Evolutionary conservation across 2,329 filamentous ascomycete species (phyloP).

Genomic region (Sphaerulina vaccinii): DNA sequence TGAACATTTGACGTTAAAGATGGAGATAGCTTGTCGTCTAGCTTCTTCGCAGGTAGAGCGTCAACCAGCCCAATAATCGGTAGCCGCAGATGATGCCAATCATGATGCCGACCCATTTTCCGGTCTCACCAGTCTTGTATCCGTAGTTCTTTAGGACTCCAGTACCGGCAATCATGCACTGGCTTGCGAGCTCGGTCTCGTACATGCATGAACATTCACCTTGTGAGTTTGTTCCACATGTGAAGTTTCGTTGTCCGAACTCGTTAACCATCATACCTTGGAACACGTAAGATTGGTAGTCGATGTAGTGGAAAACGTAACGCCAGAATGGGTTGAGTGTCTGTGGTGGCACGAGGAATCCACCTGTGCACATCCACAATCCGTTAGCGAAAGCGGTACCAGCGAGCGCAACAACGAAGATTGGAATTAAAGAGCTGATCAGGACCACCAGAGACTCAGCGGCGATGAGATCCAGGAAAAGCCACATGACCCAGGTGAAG

Average conservation of each 20-base stretch:
- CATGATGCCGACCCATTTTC: constrained; percentile 74
- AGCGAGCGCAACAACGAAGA: constrained; percentile 75
- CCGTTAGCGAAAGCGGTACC: constrained; percentile 81
- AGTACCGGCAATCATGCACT: constrained; percentile 70
- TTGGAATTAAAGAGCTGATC: constrained; percentile 67
- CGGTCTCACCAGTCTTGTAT: constrained; percentile 62
- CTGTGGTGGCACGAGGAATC: constrained; percentile 71
- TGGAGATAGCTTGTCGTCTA: constrained; percentile 13
- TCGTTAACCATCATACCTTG: constrained; percentile 91
- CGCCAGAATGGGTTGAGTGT: constrained; percentile 78
- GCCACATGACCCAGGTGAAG: constrained; percentile 76
- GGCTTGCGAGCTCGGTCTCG: constrained; percentile 56
- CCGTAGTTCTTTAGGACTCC: constrained; percentile 70
- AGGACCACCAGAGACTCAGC: constrained; percentile 80
- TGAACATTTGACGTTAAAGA: not conserved
- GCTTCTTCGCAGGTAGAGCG: constrained; percentile 47
- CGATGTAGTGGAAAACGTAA: constrained; percentile 83
- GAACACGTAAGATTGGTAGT: constrained; percentile 82
- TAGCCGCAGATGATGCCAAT: constrained; percentile 73
- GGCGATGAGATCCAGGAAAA: constrained; percentile 78
- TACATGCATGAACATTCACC: constrained; percentile 69
- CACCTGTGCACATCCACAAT: constrained; percentile 80
- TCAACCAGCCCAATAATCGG: constrained; percentile 65
- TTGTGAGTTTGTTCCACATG: constrained; percentile 50
- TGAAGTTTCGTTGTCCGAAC: constrained; percentile 63